Conservation (phyloP, 2,329 filamentous ascomycete species). For the Westerdykella aurantiaca region DNA sequence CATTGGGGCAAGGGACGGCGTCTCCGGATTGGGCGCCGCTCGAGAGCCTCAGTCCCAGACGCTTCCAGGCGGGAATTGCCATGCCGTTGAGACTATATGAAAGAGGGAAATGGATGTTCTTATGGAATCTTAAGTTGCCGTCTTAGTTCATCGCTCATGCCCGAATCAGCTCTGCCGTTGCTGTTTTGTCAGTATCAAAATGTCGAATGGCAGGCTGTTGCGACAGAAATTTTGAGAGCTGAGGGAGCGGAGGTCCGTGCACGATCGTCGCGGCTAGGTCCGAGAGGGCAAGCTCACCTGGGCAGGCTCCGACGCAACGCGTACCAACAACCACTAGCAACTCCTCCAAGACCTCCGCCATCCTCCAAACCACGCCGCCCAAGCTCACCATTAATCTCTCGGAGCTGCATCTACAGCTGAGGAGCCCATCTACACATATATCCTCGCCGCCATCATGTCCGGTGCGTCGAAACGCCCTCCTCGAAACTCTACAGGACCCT, state of each 20-base stretch:
- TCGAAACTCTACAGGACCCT: slow-evolving; percentile 10
- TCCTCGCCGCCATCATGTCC: slow-evolving; percentile 36
- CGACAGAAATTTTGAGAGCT: slow-evolving; percentile 29
- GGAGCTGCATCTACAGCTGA: slow-evolving; percentile 28
- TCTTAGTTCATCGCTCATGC: slow-evolving; percentile 25
- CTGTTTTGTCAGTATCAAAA: slow-evolving; percentile 19
- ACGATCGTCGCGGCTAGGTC: slow-evolving; percentile 16
- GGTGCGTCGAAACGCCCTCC: slow-evolving; percentile 28
- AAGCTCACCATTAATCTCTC: slow-evolving; percentile 27
- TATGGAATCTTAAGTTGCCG: slow-evolving; percentile 16
- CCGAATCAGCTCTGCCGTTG: slow-evolving; percentile 31
- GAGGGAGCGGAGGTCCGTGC: slow-evolving; percentile 14
- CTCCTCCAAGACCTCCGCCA: slow-evolving; percentile 13
- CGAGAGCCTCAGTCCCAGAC: slow-evolving; percentile 56
- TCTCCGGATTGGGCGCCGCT: slow-evolving; percentile 40
- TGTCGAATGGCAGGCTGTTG: slow-evolving; percentile 30
- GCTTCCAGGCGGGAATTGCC: slow-evolving; percentile 53
- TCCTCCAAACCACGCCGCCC: slow-evolving; percentile 15
- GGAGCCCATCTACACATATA: slow-evolving; percentile 19
- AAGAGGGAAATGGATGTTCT: slow-evolving; percentile 24
- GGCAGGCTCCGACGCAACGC: slow-evolving; percentile 22
- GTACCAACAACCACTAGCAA: slow-evolving; percentile 22
- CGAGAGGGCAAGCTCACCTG: slow-evolving; percentile 15
- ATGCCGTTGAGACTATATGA: slow-evolving; percentile 22
- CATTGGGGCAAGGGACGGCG: slow-evolving; percentile 17